Percentiles rank a stretch among this genome's conserved stretches.
phyloP scores from a whole-genome alignment of 1,139 yeast species.

The Debaryomyces psychrophilus region DNA sequence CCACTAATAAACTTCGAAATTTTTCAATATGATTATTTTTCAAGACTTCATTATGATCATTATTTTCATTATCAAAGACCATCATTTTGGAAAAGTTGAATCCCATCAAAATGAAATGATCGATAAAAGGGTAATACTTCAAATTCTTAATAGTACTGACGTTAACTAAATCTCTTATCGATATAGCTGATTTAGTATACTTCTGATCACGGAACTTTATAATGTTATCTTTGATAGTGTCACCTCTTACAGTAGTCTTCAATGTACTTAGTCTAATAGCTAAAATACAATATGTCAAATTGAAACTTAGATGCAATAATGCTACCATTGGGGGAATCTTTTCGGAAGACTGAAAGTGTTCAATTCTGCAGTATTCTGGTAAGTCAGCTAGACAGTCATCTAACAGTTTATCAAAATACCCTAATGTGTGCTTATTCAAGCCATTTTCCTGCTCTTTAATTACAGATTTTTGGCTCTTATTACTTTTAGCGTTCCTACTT shows the following conservation, averaged over 20 bases:
- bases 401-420: conserved; percentile 19
- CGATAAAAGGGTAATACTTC: conserved; percentile 23
- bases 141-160: conserved; percentile 14
- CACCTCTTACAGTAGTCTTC: conserved; percentile 9
- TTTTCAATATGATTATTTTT: conserved; percentile 15
- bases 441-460: conserved; percentile 2
- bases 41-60: conserved; percentile 10
- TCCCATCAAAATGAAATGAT: conserved; percentile 22
- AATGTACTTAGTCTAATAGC: conserved; percentile 23
- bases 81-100: conserved; percentile 27
- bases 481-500: conserved; percentile 1
- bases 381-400: conserved; percentile 18
- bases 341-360: conserved; percentile 9
- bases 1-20: conserved; percentile 16
- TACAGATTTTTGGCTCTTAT: neutral
- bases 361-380: conserved; percentile 22
- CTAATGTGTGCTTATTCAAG: conserved; percentile 18
- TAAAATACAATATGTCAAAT: conserved; percentile 25
- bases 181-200: conserved; percentile 21
- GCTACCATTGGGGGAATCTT: conserved; percentile 20
- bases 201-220: conserved; percentile 20
- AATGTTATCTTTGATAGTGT: conserved; percentile 16
- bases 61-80: conserved; percentile 15
- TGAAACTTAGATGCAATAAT: conserved; percentile 19
- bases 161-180: conserved; percentile 18